phyloP scores from a whole-genome alignment of 176 grass and related monocot genomes.

The Juncus inflexus region DNA sequence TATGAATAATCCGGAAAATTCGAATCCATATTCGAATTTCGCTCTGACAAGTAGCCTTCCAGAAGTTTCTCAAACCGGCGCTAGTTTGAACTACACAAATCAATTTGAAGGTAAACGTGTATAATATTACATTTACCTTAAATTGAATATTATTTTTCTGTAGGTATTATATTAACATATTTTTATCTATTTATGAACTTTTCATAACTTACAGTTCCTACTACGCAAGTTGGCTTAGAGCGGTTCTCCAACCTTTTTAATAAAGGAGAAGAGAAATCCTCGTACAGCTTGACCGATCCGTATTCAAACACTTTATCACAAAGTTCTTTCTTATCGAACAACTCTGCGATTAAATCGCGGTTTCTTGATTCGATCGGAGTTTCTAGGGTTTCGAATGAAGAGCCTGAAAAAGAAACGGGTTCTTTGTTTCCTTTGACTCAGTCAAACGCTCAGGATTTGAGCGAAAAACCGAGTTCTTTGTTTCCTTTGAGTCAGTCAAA shows the following conservation, averaged over 20 bases:
- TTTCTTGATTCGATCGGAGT: constrained; percentile 92
- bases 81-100: neutral
- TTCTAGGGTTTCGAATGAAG: constrained; percentile 33
- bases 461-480: constrained; percentile 33
- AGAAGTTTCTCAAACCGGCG: constrained; percentile 11
- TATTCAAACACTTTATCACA: constrained; percentile 33
- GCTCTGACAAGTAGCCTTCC: constrained; percentile 13
- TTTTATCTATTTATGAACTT: constrained; percentile 1
- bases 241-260: neutral
- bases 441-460: constrained; percentile 26
- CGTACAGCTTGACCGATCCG: constrained; percentile 7
- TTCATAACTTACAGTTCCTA: constrained; percentile 18
- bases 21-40: neutral
- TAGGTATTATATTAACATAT: no score
- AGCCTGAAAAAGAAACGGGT: constrained; percentile 37
- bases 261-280: constrained; percentile 14
- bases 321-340: constrained; percentile 41
- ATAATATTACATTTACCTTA: neutral
- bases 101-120: constrained; percentile 22
- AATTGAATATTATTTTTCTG: no score
- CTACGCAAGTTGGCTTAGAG: constrained; percentile 10
- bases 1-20: neutral
- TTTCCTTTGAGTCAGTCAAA: constrained; percentile 37
- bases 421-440: constrained; percentile 25
- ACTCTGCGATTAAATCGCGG: constrained; percentile 56